phyloP scores from a whole-genome alignment of 2,329 filamentous ascomycete genomes.

The Colletotrichum somersetense region DNA sequence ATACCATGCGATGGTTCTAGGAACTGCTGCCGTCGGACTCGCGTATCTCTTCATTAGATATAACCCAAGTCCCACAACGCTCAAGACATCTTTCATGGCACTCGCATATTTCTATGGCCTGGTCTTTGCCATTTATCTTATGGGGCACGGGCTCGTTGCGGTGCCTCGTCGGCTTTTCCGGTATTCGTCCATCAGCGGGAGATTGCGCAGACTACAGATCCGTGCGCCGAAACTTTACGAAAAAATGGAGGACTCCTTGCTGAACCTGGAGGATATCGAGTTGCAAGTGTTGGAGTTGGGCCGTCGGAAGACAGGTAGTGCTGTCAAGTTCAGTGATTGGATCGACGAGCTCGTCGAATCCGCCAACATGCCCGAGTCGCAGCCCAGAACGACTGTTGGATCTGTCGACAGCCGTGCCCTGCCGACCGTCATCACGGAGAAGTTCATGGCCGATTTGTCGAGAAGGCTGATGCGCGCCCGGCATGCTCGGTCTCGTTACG shows the following conservation, averaged over 20 bases:
- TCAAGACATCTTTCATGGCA: constrained; percentile 92
- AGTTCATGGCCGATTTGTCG: constrained; percentile 92
- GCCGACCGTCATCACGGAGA: constrained; percentile 89
- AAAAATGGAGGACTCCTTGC: constrained; percentile 85
- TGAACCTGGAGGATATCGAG: constrained; percentile 84
- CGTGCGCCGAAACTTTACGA: constrained; percentile 88
- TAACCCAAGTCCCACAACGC: constrained; percentile 76
- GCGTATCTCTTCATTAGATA: constrained; percentile 87
- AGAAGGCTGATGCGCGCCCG: constrained; percentile 83
- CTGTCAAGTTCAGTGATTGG: constrained; percentile 87
- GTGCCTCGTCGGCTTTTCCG: constrained; percentile 86
- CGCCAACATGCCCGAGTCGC: constrained; percentile 75
- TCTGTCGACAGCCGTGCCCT: constrained; percentile 63
- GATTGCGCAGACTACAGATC: constrained; percentile 80
- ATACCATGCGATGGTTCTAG: constrained; percentile 86
- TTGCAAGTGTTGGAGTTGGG: constrained; percentile 83
- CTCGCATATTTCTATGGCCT: constrained; percentile 95
- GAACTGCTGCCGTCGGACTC: constrained; percentile 76
- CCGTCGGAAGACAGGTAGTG: constrained; percentile 83
- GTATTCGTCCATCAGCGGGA: constrained; percentile 80
- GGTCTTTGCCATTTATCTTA: constrained; percentile 92
- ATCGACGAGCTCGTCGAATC: constrained; percentile 93
- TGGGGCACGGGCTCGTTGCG: constrained; percentile 96
- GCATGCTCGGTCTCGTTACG: constrained; percentile 85
- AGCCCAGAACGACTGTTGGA: constrained; percentile 57